A percentile compares a stretch with the other conserved stretches of the same genome.
phyloP scores from a whole-genome alignment of 805 yeast genomes.

The Teunomyces panamensis region DNA sequence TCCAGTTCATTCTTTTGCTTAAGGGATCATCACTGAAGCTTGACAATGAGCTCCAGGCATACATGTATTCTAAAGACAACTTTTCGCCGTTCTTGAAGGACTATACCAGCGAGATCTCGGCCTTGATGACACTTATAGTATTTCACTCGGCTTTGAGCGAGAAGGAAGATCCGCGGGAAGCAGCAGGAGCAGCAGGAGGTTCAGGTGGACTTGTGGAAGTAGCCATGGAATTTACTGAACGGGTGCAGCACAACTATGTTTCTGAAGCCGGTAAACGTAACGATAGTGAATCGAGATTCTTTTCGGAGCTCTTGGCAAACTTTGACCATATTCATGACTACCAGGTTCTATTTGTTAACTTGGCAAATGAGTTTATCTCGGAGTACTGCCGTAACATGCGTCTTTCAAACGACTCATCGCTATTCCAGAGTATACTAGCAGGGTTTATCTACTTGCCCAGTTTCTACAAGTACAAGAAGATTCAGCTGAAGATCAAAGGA shows the following conservation, averaged over 20 bases:
- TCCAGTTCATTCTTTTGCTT: slow-evolving; percentile 34
- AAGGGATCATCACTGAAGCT: slow-evolving; percentile 14
- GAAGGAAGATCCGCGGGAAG: slow-evolving; percentile 15
- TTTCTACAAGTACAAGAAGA: slow-evolving; percentile 39
- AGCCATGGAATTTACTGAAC: slow-evolving; percentile 20
- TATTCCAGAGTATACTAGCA: slow-evolving; percentile 39
- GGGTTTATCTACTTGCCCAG: slow-evolving; percentile 42
- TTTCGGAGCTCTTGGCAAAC: slow-evolving; percentile 28
- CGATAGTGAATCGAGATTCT: slow-evolving; percentile 23
- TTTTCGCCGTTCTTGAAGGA: slow-evolving; percentile 31
- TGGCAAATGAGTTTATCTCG: slow-evolving; percentile 40
- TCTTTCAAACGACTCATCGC: slow-evolving; percentile 38
- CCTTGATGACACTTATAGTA: slow-evolving; percentile 31
- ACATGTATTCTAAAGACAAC: slow-evolving; percentile 35
- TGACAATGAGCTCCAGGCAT: slow-evolving; percentile 31
- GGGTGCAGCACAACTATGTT: slow-evolving; percentile 23
- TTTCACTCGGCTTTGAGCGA: slow-evolving; percentile 5
- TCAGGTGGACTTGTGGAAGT: slow-evolving; percentile 10
- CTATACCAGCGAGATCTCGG: slow-evolving; percentile 32
- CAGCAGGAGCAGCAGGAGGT: slow-evolving; percentile 1
- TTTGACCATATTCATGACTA: slow-evolving; percentile 27
- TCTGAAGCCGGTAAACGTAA: slow-evolving; percentile 13
- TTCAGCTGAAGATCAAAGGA: slow-evolving; percentile 19
- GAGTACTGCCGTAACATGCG: slow-evolving; percentile 36
- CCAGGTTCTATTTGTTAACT: slow-evolving; percentile 29